phyloP scores from a whole-genome alignment of 192 early-diverging fungal species.

The Podila epicladia region DNA sequence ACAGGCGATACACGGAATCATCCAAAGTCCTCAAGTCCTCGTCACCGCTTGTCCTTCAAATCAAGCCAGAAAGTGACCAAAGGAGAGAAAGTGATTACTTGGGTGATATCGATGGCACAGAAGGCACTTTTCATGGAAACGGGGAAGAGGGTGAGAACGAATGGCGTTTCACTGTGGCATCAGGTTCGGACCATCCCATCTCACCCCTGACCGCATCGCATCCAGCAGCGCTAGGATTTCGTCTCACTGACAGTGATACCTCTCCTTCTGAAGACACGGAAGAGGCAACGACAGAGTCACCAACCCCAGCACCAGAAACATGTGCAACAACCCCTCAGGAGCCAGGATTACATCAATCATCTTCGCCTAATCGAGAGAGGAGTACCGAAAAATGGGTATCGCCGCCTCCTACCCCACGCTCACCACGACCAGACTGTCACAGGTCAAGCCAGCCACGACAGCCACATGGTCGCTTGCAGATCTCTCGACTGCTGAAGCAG shows the following conservation, averaged over 20 bases:
- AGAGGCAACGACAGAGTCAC: not conserved
- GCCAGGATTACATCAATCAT: not conserved
- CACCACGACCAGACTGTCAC: not conserved
- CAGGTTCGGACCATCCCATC: conserved; percentile 22
- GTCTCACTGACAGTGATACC: not conserved
- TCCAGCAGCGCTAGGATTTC: not conserved
- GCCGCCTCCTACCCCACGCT: not conserved
- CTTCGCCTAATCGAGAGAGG: not conserved
- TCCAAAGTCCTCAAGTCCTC: conserved; percentile 20
- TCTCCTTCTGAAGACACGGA: not conserved
- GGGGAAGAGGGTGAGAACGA: conserved; percentile 8
- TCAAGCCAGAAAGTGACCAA: conserved; percentile 8
- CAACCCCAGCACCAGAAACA: not conserved
- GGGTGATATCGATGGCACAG: not conserved
- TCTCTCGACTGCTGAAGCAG: conserved; percentile 36
- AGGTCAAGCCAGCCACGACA: not conserved
- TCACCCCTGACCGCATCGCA: conserved; percentile 30
- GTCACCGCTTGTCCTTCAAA: conserved; percentile 6
- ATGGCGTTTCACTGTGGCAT: conserved; percentile 21
- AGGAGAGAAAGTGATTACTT: not conserved
- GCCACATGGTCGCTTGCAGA: conserved; percentile 14
- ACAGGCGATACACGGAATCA: not conserved
- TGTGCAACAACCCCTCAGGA: not conserved
- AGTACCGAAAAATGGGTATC: not conserved
- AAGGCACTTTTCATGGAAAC: not conserved